Evolutionary conservation across 2,329 filamentous ascomycete genomes (phyloP), one percentile per base, ranked within the genome.

Genomic region (Cladosporium sp.): DNA sequence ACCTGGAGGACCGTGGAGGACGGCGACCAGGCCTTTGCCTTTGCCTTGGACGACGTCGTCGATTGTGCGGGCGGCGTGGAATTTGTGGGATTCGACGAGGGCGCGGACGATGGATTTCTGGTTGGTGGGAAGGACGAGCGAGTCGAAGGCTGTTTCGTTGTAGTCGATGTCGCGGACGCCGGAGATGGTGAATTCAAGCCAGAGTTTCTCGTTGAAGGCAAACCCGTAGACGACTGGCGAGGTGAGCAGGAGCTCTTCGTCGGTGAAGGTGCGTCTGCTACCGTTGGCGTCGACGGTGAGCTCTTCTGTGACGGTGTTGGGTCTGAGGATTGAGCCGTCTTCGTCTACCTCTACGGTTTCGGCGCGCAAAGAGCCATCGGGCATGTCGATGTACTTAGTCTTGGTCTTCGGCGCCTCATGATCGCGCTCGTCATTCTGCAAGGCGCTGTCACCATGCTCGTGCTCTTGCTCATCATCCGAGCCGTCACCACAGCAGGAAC

Each of bases 151-250:
- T 13, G 84, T 81, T 40, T 89, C 84, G 66, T 96, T 93, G 89
- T 89, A 96, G 35, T 85, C 81, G 61, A 96, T 93, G 3, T 95
- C 88, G 44, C 83, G 82, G 61, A 96, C 82, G 0, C 87, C 86
- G 0, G 88, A 89, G 19, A 97, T 86, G 0, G 85, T 86, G 66
- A 96, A 91, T 70, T 96, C 90, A 0, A 96, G 81, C 92, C 91
- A 97, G 9, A 90, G 78, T 74, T 96, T 96, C 73, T 96, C 90
- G 1, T 84, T 85, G 70, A 96, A 95, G 0, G 90, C 84, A 66
- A 96, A 96, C 0, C 91, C 92, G 1, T 95, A 81, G 0, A 96
- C 89, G 0, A 95, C 86, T 0, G 91, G 88, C 1, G 89, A 93
- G 1, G 91, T 86, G 49, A 95, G 87, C 5, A 96, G 77, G 22